Base-by-base conservation (phyloP, 2,329 filamentous ascomycete species). In the Alternaria burnsii region DNA sequence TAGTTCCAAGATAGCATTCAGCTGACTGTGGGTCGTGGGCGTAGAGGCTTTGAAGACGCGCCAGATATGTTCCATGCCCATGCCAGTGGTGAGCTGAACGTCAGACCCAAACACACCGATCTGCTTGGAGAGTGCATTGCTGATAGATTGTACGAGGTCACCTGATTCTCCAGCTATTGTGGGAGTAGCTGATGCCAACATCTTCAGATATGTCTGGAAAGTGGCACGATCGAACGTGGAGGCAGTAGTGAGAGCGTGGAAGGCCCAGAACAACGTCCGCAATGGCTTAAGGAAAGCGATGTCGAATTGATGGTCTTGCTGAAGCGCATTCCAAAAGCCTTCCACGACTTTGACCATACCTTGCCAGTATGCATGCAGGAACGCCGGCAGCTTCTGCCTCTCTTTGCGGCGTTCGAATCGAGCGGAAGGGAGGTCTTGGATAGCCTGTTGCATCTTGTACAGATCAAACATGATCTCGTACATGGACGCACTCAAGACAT, bases 41-140 rank as follows among this genome's bases (percentile, higher is more conserved):
- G 84, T 85, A 11, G 71, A 72, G 32, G 93, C 92, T 54, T 91
- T 87, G 71, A 96, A 86, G 1, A 82, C 72, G 42, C 87, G 86
- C 94, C 94, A 97, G 5, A 97, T 83, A 9, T 81, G 76, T 72
- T 95, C 91, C 91, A 96, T 95, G 66, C 88, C 89, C 12, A 93
- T 81, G 0, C 93, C 93, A 2, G 90, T 93, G 0, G 83, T 88
- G 14, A 96, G 80, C 56, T 88, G 88, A 80, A 93, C 94, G 2
- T 87, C 88, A 16, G 87, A 84, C 24, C 86, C 84, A 71, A 97
- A 94, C 3, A 59, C 78, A 36, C 64, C 66, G 8, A 76, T 52
- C 46, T 76, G 71, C 52, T 72, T 71, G 4, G 64, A 69, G 12
- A 74, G 52, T 22, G 56, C 46, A 69, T 67, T 51, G 60, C 68